Conservation (phyloP, 2,329 filamentous ascomycete species). For the Simplicillium aogashimaense region DNA sequence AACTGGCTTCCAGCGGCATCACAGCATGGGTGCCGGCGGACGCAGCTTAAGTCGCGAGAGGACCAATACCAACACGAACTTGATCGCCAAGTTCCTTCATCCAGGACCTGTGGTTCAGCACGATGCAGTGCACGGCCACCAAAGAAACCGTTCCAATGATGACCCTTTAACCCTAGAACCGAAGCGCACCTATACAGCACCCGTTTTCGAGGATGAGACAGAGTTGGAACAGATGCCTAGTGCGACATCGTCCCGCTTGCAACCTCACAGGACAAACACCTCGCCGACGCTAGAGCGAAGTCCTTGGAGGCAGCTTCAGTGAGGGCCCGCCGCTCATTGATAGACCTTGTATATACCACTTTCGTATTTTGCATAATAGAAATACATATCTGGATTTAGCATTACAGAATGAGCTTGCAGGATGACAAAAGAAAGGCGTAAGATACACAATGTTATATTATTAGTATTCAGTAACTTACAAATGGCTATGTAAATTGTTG, state of each 20-base stretch:
- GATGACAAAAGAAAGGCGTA: too few species aligned
- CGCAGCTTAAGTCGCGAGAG: conserved; percentile 28
- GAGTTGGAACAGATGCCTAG: conserved; percentile 15
- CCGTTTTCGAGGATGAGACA: conserved; percentile 15
- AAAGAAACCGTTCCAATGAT: conserved; percentile 16
- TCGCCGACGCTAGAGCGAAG: conserved; percentile 13
- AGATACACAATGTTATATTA: too few species aligned
- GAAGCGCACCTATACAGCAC: conserved; percentile 13
- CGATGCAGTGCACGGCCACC: conserved; percentile 16
- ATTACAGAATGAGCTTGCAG: too few species aligned
- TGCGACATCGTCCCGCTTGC: conserved; percentile 13
- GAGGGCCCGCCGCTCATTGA: too few species aligned
- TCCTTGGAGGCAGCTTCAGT: conserved; percentile 5
- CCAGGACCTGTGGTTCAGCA: conserved; percentile 32
- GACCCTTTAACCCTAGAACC: conserved; percentile 6
- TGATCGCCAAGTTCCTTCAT: conserved; percentile 36
- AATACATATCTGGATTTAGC: too few species aligned
- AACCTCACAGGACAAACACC: conserved; percentile 17
- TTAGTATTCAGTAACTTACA: too few species aligned
- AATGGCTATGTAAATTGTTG: too few species aligned
- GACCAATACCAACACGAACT: conserved; percentile 26
- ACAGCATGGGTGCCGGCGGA: conserved; percentile 18
- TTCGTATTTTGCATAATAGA: too few species aligned
- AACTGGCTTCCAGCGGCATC: conserved; percentile 18
- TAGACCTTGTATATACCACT: too few species aligned